These are phyloP conservation scores for Solanum sejunctum DNA, from an alignment of 257 asterid species.

Conservation along the genomic window DNA sequence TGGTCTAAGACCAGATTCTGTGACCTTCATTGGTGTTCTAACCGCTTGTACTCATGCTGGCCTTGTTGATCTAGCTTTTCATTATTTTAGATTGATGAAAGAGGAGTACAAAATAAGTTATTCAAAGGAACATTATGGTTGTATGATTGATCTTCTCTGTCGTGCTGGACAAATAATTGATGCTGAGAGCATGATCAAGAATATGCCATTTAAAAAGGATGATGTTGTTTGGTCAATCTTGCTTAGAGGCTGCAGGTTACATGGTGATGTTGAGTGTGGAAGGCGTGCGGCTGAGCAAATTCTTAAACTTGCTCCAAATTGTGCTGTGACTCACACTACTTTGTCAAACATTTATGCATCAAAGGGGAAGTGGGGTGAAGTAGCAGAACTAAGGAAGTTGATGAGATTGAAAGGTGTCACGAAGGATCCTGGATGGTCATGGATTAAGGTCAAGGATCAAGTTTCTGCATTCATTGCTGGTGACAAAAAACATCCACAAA, in stretches of 20 bases:
- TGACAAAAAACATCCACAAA: constrained; percentile 42
- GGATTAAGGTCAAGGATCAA: constrained; percentile 52
- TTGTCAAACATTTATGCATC: constrained; percentile 75
- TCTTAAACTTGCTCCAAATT: constrained; percentile 55
- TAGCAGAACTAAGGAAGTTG: constrained; percentile 66
- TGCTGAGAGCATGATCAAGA: constrained; percentile 63
- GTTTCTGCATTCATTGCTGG: constrained; percentile 63
- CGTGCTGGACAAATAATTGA: constrained; percentile 69
- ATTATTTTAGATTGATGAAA: constrained; percentile 55
- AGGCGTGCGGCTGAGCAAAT: constrained; percentile 53
- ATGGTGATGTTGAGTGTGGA: constrained; percentile 50
- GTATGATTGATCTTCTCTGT: constrained; percentile 91
- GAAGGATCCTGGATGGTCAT: constrained; percentile 95
- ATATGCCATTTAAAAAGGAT: constrained; percentile 63
- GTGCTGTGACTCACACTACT: constrained; percentile 69
- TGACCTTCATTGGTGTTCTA: constrained; percentile 73
- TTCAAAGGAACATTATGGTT: constrained; percentile 74
- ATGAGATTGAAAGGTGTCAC: constrained; percentile 69
- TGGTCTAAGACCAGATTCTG: constrained; percentile 65
- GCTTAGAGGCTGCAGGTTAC: constrained; percentile 62
- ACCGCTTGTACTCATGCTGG: constrained; percentile 86
- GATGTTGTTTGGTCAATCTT: constrained; percentile 86
- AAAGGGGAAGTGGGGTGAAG: constrained; percentile 63
- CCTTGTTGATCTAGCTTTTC: constrained; percentile 55
- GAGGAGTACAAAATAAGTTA: constrained; percentile 40